Base-by-base conservation (phyloP, 768 basidiomycete genomes). In the Paxillus involutus region DNA sequence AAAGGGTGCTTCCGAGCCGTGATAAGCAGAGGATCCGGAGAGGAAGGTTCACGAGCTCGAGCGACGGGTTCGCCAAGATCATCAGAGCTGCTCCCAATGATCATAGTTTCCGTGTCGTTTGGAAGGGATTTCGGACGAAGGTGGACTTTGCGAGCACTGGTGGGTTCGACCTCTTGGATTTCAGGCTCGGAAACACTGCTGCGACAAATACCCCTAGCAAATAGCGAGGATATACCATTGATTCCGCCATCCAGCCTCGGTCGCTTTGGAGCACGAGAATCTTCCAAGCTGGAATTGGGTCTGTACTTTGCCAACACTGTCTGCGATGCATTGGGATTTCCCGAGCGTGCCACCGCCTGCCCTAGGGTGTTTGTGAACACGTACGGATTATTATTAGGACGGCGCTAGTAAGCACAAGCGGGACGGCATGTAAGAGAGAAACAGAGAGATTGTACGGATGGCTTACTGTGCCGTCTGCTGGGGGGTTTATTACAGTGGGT, bases 41-140 rank as follows among this genome's bases (percentile, higher is more conserved):
- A 69, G 11, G 67, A 58, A 7, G 57, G 42, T 29, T 30, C 43
- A 17, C 21, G 26, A 14, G 10, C 6, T 51, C 59, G 60, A 51
- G 51, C 7, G n/a, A 72, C n/a, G 41, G 2, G 60, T 32, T 59
- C 49, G 4, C 67, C 65, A 2, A 63, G 33, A 33, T 72, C 69
- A 6, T 64, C 67, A 41, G 59, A 59, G 12, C 40, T 44, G 12
- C 24, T 14, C 16, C 29, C 56, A 7, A 71, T n/a, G 2, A 56
- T 39, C n/a, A 69, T 60, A 24, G 57, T 54, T n/a, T 69, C 62
- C 16, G 56, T 54, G 33, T 60, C 53, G 9, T 61, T 59, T n/a
- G 46, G 33, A 32, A 46, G 10, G 19, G 41, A 41, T n/a, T 48
- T 36, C 14, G 44, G 29, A 43, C 50, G 43, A 9, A 11, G 44